Percentiles rank a stretch among this genome's conserved stretches.
Evolutionary conservation across 2,329 filamentous ascomycete species (phyloP).

Genomic region (Arthrinium puccinioides): DNA sequence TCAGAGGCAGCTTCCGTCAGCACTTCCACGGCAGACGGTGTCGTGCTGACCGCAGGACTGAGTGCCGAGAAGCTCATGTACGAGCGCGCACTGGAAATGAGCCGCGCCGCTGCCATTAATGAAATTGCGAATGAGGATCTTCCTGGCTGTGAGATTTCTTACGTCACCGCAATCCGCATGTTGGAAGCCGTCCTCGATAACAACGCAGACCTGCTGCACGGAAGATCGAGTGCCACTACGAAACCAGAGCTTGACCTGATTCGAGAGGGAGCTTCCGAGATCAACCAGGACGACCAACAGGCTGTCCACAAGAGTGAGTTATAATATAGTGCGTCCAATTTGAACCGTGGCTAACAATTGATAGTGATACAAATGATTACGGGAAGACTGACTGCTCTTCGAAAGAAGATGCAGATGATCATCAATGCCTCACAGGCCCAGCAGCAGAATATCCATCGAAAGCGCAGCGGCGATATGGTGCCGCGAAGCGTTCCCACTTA

Average conservation of each 20-base stretch:
- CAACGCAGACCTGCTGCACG: constrained; percentile 53
- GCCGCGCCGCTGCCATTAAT: constrained; percentile 84
- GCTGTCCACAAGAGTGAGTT: constrained; percentile 67
- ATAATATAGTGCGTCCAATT: neutral
- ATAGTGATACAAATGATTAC: constrained; percentile 58
- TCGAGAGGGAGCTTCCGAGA: constrained; percentile 40
- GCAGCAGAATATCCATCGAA: constrained; percentile 33
- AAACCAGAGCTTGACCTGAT: constrained; percentile 34
- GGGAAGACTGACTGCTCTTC: constrained; percentile 45
- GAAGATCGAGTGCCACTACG: constrained; percentile 25
- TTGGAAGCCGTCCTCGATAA: constrained; percentile 88
- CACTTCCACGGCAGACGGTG: constrained; percentile 66
- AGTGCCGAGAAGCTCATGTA: constrained; percentile 98
- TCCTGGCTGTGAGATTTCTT: constrained; percentile 81
- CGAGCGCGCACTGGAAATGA: constrained; percentile 95
- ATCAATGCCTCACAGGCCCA: constrained; percentile 48
- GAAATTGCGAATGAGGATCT: constrained; percentile 91
- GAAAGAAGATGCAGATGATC: constrained; percentile 55
- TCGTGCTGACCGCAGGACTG: constrained; percentile 78
- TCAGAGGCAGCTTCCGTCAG: constrained; percentile 48
- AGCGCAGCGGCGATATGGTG: constrained; percentile 48
- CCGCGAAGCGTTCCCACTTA: constrained; percentile 45
- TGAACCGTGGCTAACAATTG: constrained; percentile 24
- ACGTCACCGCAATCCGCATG: constrained; percentile 89
- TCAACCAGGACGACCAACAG: constrained; percentile 63